phyloP scores from a whole-genome alignment of 345 rosid species.

The Sonneratia caseolaris region DNA sequence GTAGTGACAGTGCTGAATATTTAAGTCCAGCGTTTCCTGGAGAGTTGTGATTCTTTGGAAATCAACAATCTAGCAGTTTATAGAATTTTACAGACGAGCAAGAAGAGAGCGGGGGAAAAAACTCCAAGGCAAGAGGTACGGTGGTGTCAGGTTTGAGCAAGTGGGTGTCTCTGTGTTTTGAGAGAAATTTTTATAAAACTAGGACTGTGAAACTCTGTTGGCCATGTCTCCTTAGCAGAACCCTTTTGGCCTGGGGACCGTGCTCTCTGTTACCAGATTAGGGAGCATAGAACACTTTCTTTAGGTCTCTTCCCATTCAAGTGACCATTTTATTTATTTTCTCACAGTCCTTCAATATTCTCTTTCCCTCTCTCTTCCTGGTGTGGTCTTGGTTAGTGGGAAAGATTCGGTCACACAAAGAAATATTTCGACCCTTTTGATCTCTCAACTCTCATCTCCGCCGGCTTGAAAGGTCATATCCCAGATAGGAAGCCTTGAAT shows the following conservation, averaged over 20 bases:
- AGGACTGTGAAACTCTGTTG: slow-evolving; percentile 10
- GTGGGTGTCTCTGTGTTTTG: slow-evolving; percentile 10
- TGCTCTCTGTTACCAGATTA: slow-evolving; percentile 13
- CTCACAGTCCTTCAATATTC: slow-evolving; percentile 2
- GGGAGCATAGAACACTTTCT: slow-evolving; percentile 11
- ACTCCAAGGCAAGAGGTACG: slow-evolving; percentile 1
- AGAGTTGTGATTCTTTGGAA: slow-evolving; percentile 5
- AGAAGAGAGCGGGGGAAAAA: neutral
- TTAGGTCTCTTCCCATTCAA: slow-evolving; percentile 14
- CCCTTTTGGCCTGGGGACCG: slow-evolving; percentile 18
- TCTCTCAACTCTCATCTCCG: slow-evolving; percentile 5
- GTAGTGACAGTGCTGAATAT: neutral
- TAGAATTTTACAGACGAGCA: slow-evolving; percentile 5
- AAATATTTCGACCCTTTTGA: slow-evolving; percentile 9
- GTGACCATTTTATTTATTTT: slow-evolving; percentile 8
- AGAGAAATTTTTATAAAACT: slow-evolving; percentile 7
- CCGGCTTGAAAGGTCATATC: neutral
- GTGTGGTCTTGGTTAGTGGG: slow-evolving; percentile 14
- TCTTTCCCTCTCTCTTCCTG: slow-evolving; percentile 5
- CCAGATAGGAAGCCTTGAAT: neutral
- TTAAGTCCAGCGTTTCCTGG: neutral
- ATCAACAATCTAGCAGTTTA: neutral
- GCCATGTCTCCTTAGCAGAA: slow-evolving; percentile 13
- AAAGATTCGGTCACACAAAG: slow-evolving; percentile 21
- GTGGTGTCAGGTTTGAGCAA: slow-evolving; percentile 18